These are phyloP conservation scores for Pseudonitzschia delicatissima DNA, from an alignment of 108 stramenopile species.

Conservation along the genomic window DNA sequence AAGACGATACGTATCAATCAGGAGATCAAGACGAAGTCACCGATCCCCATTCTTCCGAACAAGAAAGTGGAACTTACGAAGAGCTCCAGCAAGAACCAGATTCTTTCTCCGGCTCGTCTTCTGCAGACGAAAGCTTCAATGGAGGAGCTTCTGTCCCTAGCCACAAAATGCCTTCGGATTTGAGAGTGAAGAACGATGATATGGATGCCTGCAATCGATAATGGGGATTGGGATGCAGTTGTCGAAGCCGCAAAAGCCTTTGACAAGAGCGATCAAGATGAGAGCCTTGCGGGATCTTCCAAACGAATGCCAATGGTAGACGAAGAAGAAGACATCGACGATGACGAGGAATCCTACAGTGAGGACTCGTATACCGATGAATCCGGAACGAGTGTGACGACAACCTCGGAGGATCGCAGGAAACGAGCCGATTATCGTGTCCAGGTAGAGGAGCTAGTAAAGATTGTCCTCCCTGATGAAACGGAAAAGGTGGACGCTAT, in stretches of 20 bases:
- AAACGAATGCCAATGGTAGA: background rate
- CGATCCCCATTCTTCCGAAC: background rate
- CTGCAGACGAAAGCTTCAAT: conserved; percentile 20
- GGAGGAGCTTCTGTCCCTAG: conserved; percentile 8
- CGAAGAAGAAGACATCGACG: conserved; percentile 9
- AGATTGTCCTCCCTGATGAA: conserved; percentile 73
- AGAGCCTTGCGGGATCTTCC: conserved; percentile 20
- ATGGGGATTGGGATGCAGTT: conserved; percentile 47
- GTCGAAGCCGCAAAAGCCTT: conserved; percentile 32
- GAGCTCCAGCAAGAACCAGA: conserved; percentile 8
- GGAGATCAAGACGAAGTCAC: background rate
- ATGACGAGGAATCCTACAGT: conserved; percentile 31
- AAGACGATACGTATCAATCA: conserved; percentile 35
- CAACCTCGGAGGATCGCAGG: conserved; percentile 17
- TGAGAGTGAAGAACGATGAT: conserved; percentile 24
- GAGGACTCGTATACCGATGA: conserved; percentile 9
- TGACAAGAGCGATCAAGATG: conserved; percentile 8
- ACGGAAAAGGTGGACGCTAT: conserved; percentile 77
- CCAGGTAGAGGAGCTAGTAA: conserved; percentile 74
- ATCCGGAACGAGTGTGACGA: conserved; percentile 13
- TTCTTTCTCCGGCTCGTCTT: conserved; percentile 22
- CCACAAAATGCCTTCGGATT: background rate
- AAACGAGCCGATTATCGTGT: conserved; percentile 59
- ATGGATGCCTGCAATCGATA: conserved; percentile 37
- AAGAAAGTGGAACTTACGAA: conserved; percentile 7